These are phyloP conservation scores for Phytophthora pini DNA, from an alignment of 352 stramenopile genomes.

Conservation along the genomic window DNA sequence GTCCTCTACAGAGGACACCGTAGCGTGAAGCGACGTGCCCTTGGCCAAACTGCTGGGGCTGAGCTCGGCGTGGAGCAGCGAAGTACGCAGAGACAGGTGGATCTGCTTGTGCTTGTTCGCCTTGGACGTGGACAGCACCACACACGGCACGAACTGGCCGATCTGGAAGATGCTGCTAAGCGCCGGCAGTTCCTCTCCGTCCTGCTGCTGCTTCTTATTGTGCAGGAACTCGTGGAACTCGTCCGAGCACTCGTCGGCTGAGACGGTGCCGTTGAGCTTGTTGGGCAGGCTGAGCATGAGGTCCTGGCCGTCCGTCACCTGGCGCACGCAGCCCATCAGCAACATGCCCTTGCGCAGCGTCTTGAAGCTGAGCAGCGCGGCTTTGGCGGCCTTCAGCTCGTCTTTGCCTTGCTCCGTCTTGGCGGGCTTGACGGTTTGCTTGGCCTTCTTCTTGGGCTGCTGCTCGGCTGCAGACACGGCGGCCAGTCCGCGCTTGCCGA, in stretches of 20 bases:
- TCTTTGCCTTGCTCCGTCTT: conserved; percentile 10
- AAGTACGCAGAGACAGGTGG: conserved; percentile 89
- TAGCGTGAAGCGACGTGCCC: conserved; percentile 83
- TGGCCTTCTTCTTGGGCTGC: conserved; percentile 37
- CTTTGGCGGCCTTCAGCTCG: conserved; percentile 45
- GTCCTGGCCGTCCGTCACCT: conserved; percentile 85
- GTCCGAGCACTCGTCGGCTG: conserved; percentile 78
- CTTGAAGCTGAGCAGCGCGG: conserved; percentile 71
- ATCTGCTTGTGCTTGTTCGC: conserved; percentile 88
- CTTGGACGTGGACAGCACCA: conserved; percentile 81
- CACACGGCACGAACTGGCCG: conserved; percentile 86
- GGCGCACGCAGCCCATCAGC: conserved; percentile 90
- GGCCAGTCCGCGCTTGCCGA: conserved; percentile 77
- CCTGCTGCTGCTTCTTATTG: conserved; percentile 10
- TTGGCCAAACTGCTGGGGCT: conserved; percentile 64
- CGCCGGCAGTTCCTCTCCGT: conserved; percentile 46
- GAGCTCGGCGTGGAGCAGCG: conserved; percentile 86
- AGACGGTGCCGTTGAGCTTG: conserved; percentile 94
- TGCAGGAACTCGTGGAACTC: conserved; percentile 64
- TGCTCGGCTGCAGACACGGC: conserved; percentile 30
- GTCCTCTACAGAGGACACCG: conserved; percentile 92
- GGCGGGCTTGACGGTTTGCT: conserved; percentile 26
- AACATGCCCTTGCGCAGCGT: conserved; percentile 67
- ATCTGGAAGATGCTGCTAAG: conserved; percentile 72
- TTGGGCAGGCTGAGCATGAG: conserved; percentile 92